These are phyloP conservation scores for Rauvolfia tetraphylla DNA, from an alignment of 257 asterid genomes.

Conservation along the genomic window DNA sequence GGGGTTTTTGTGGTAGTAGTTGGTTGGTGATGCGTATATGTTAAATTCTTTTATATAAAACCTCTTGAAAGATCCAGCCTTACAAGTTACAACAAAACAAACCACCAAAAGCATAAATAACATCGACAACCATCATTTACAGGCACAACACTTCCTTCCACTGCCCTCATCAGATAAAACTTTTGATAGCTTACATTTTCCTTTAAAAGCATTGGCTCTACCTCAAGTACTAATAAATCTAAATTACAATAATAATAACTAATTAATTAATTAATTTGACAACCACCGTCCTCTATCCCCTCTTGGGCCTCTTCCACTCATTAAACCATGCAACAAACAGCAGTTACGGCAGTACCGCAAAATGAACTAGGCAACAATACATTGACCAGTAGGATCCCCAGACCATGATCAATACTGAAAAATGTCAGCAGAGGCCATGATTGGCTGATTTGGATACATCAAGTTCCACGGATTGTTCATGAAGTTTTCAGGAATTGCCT, in stretches of 20 bases:
- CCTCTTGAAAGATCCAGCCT: no score
- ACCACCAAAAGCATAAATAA: not conserved
- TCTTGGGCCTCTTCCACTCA: not conserved
- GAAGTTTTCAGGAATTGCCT: constrained; percentile 28
- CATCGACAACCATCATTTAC: not conserved
- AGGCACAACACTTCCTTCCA: not conserved
- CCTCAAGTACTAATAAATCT: constrained; percentile 7
- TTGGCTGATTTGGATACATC: constrained; percentile 56
- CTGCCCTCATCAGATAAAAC: not conserved
- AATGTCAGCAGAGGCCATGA: constrained; percentile 65
- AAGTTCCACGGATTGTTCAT: constrained; percentile 51
- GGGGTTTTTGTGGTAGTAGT: no score
- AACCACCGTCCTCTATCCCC: not conserved
- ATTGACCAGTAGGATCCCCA: constrained; percentile 15
- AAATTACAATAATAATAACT: not conserved
- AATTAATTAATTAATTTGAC: not conserved
- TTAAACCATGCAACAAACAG: not conserved
- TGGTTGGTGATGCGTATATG: no score
- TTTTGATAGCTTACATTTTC: not conserved
- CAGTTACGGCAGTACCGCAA: constrained; percentile 4
- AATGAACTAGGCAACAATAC: constrained; percentile 9
- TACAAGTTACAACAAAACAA: not conserved
- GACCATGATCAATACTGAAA: constrained; percentile 39
- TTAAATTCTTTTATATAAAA: no score
- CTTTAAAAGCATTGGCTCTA: not conserved